Evolutionary conservation across 2,329 filamentous ascomycete genomes (phyloP).

Genomic region (Fragosphaeria purpurea): DNA sequence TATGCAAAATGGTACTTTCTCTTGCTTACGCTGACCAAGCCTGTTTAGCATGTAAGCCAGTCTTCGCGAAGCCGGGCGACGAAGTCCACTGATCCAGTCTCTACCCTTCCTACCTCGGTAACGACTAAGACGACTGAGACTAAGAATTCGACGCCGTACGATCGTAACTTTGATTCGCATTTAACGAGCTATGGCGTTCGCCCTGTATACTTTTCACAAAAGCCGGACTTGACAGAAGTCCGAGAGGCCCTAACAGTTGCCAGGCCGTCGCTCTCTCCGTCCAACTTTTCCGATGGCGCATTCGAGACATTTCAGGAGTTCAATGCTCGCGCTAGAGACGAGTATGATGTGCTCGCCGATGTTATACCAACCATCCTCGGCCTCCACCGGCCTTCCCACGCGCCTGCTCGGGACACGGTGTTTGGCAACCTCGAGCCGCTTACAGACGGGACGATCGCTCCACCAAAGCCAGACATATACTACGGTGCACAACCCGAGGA

Average conservation of each 20-base stretch:
- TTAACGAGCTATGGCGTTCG: constrained; percentile 26
- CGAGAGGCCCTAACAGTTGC: constrained; percentile 17
- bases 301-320: constrained; percentile 21
- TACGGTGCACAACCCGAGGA: constrained; percentile 20
- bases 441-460: constrained; percentile 20
- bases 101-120: constrained; percentile 6
- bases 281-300: constrained; percentile 20
- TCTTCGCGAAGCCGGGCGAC: constrained; percentile 7
- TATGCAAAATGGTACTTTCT: not conserved
- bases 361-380: constrained; percentile 24
- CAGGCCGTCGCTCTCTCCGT: constrained; percentile 26
- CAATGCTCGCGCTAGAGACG: constrained; percentile 9
- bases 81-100: constrained; percentile 10
- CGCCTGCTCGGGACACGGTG: constrained; percentile 17
- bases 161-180: constrained; percentile 26
- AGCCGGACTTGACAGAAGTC: constrained; percentile 24
- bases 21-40: not conserved
- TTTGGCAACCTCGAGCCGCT: constrained; percentile 28
- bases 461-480: constrained; percentile 23
- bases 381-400: constrained; percentile 14
- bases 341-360: constrained; percentile 17
- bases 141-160: constrained; percentile 20
- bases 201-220: constrained; percentile 16
- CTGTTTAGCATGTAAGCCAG: constrained; percentile 5
- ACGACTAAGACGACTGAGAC: constrained; percentile 14